A percentile compares a stretch with the other conserved stretches of the same genome.
phyloP scores from a whole-genome alignment of 352 stramenopile genomes.

The Phytophthora hibernalis region DNA sequence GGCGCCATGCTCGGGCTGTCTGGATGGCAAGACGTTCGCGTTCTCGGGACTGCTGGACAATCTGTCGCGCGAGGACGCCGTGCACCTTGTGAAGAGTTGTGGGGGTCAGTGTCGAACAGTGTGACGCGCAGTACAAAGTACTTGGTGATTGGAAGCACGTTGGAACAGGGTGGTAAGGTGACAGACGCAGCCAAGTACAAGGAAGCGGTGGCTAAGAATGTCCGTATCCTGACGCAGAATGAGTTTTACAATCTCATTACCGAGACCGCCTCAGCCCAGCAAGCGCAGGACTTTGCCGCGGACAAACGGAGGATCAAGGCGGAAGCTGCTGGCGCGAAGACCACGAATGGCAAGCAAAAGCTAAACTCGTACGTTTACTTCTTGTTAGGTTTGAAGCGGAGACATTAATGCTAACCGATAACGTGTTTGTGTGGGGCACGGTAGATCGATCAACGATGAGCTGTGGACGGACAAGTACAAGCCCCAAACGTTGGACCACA shows the following conservation, averaged over 20 bases:
- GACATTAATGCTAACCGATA: neutral
- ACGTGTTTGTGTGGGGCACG: slow-evolving; percentile 3
- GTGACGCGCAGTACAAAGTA: slow-evolving; percentile 82
- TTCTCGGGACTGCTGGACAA: slow-evolving; percentile 76
- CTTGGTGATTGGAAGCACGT: slow-evolving; percentile 67
- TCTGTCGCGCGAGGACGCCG: slow-evolving; percentile 66
- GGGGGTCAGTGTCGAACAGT: slow-evolving; percentile 70
- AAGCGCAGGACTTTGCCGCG: slow-evolving; percentile 57
- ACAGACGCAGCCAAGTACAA: slow-evolving; percentile 87
- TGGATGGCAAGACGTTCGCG: slow-evolving; percentile 82
- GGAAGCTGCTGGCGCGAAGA: slow-evolving; percentile 48
- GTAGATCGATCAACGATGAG: slow-evolving; percentile 57
- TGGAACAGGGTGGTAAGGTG: slow-evolving; percentile 77
- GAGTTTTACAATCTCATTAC: slow-evolving; percentile 90
- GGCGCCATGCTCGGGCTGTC: slow-evolving; percentile 57
- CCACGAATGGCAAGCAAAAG: slow-evolving; percentile 69
- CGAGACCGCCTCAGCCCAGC: slow-evolving; percentile 68
- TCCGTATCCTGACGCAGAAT: slow-evolving; percentile 86
- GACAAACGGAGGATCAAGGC: slow-evolving; percentile 65
- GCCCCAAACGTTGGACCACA: slow-evolving; percentile 89
- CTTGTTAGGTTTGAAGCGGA: neutral
- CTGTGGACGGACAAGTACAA: slow-evolving; percentile 98
- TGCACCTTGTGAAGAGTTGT: slow-evolving; percentile 84
- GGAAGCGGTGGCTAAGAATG: slow-evolving; percentile 85
- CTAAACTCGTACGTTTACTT: slow-evolving; percentile 43